Evolutionary conservation across 305 asterid genomes (phyloP).

Genomic region (Ilex paraguariensis): DNA sequence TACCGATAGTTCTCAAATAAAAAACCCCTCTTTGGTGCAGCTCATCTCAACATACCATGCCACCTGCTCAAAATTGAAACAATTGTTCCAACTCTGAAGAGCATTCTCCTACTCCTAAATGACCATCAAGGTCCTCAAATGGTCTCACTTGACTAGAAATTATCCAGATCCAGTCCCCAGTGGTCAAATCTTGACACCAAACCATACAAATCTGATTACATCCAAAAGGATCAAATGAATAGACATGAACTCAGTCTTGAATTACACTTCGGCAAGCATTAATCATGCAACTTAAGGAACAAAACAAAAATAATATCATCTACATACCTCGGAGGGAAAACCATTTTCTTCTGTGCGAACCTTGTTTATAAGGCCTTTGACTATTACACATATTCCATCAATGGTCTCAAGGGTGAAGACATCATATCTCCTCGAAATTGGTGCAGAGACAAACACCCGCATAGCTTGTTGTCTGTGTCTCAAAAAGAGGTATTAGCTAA

Average conservation of each 20-base stretch:
- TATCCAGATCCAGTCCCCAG: too few species aligned
- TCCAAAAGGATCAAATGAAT: not conserved
- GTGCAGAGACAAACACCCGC: slow-evolving; percentile 68
- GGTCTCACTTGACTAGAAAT: too few species aligned
- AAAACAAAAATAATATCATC: slow-evolving; percentile 6
- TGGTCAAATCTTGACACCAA: not conserved
- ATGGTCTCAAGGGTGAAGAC: slow-evolving; percentile 53
- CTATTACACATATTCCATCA: slow-evolving; percentile 55
- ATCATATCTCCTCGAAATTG: slow-evolving; percentile 53
- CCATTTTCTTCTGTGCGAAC: slow-evolving; percentile 55
- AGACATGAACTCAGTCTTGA: slow-evolving; percentile 3
- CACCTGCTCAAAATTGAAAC: too few species aligned
- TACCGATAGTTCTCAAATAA: too few species aligned
- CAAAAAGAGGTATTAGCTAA: slow-evolving; percentile 6
- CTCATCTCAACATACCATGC: too few species aligned
- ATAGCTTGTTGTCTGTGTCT: slow-evolving; percentile 48
- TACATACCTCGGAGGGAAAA: slow-evolving; percentile 57
- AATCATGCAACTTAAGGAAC: slow-evolving; percentile 7
- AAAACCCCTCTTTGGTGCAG: too few species aligned
- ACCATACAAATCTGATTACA: not conserved
- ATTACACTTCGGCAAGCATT: not conserved
- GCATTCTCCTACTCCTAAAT: too few species aligned
- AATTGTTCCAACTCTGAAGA: too few species aligned
- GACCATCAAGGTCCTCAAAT: too few species aligned
- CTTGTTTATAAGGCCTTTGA: slow-evolving; percentile 56